These are phyloP conservation scores for Talaromyces borbonicus DNA, from an alignment of 495 filamentous ascomycete species.

Conservation along the genomic window DNA sequence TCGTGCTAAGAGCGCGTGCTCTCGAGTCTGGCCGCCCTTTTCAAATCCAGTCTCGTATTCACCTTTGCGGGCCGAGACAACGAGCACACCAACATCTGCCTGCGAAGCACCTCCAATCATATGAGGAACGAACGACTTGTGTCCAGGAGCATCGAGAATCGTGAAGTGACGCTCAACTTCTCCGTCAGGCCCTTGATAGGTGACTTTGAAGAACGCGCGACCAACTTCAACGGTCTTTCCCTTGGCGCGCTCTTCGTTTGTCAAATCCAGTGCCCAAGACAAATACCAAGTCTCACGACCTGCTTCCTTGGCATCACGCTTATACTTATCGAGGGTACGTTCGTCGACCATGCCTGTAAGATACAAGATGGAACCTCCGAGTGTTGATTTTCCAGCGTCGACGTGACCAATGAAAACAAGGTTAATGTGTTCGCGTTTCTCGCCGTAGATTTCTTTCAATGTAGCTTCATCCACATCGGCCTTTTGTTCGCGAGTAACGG, in stretches of 20 bases:
- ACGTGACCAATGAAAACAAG: slow-evolving; percentile 98
- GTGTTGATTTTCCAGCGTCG: slow-evolving; percentile 92
- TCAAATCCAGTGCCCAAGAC: slow-evolving; percentile 95
- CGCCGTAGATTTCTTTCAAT: slow-evolving; percentile 92
- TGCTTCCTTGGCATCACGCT: slow-evolving; percentile 87
- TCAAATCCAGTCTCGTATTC: slow-evolving; percentile 99
- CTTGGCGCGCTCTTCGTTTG: slow-evolving; percentile 91
- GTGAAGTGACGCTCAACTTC: slow-evolving; percentile 53
- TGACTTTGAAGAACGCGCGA: slow-evolving; percentile 91
- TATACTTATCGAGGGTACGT: slow-evolving; percentile 95
- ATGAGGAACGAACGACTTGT: slow-evolving; percentile 91
- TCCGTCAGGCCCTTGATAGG: slow-evolving; percentile 46
- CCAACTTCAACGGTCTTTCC: slow-evolving; percentile 98
- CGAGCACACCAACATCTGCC: slow-evolving; percentile 89
- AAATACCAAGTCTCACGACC: slow-evolving; percentile 98
- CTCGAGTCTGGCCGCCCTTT: slow-evolving; percentile 93
- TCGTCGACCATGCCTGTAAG: slow-evolving; percentile 98
- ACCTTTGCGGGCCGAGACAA: slow-evolving; percentile 94
- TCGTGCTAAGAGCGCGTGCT: slow-evolving; percentile 93
- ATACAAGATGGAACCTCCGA: slow-evolving; percentile 87
- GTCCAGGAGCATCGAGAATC: slow-evolving; percentile 91
- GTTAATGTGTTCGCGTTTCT: slow-evolving; percentile 83
- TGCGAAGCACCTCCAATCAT: slow-evolving; percentile 97
- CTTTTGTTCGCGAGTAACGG: slow-evolving; percentile 75
- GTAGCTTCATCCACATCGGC: slow-evolving; percentile 88